phyloP scores from a whole-genome alignment of 768 basidiomycete genomes.

The Boletellus ananas region DNA sequence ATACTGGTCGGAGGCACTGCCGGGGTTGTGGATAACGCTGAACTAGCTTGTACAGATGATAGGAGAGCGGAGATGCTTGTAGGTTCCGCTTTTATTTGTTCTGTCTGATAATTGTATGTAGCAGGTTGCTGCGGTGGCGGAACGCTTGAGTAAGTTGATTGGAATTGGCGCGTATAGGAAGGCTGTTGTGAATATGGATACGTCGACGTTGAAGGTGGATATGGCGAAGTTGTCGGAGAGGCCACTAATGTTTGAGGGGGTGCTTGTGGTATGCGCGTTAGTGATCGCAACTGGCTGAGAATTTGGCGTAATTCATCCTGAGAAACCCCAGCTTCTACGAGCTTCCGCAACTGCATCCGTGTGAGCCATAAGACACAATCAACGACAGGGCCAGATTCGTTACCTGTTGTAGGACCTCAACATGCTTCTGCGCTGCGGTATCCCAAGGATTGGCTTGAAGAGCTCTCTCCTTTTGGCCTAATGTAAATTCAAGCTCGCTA shows the following conservation, averaged over 20 bases:
- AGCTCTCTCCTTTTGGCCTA: conserved; percentile 75
- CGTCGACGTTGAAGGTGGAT: conserved; percentile 21
- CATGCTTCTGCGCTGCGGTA: conserved; percentile 59
- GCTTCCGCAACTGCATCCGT: conserved; percentile 51
- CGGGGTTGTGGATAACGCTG: conserved; percentile 21
- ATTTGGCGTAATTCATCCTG: conserved; percentile 79
- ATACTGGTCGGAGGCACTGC: conserved; percentile 38
- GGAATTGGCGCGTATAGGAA: conserved; percentile 25
- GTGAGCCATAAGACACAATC: conserved; percentile 4
- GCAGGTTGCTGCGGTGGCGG: conserved; percentile 33
- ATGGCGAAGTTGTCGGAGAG: conserved; percentile 24
- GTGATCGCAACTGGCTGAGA: conserved; percentile 59
- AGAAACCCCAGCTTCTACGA: conserved; percentile 78
- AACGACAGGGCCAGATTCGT: conserved; percentile 19
- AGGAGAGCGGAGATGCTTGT: conserved; percentile 30
- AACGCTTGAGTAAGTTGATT: conserved; percentile 30
- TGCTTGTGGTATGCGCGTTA: conserved; percentile 44
- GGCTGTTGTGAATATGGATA: conserved; percentile 32
- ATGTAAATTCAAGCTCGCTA: conserved; percentile 75
- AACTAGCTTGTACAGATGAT: conserved; percentile 22
- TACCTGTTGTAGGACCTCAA: conserved; percentile 80
- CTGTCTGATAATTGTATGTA: conserved; percentile 23
- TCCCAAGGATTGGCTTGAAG: conserved; percentile 76
- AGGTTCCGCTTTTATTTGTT: conserved; percentile 29
- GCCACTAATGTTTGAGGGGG: conserved; percentile 32